Conservation (phyloP, 2,329 filamentous ascomycete species). For the Cadophora gregata region DNA sequence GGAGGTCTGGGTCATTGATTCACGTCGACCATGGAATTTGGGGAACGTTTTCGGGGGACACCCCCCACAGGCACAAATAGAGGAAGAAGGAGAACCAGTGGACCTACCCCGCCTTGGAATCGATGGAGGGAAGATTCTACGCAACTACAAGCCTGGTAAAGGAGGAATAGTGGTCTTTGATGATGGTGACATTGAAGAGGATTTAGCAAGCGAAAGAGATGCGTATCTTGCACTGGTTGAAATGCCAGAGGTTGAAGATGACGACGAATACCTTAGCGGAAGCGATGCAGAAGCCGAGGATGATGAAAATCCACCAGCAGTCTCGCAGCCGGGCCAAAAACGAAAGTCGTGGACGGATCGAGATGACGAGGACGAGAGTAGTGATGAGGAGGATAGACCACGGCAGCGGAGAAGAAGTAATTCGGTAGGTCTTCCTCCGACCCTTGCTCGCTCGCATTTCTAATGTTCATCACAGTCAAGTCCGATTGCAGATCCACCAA, state of each 20-base stretch:
- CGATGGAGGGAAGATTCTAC: slow-evolving; percentile 72
- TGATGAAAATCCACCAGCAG: slow-evolving; percentile 57
- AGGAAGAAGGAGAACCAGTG: slow-evolving; percentile 48
- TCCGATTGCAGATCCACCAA: slow-evolving; percentile 69
- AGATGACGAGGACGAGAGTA: slow-evolving; percentile 68
- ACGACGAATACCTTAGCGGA: slow-evolving; percentile 58
- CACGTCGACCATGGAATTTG: slow-evolving; percentile 92
- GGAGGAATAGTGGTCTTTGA: slow-evolving; percentile 95
- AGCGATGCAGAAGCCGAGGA: slow-evolving; percentile 60
- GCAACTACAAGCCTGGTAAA: slow-evolving; percentile 75
- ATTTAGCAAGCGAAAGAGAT: slow-evolving; percentile 73
- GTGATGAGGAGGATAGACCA: slow-evolving; percentile 76
- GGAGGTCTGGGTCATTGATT: slow-evolving; percentile 93
- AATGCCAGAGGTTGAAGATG: slow-evolving; percentile 82
- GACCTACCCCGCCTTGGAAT: slow-evolving; percentile 68
- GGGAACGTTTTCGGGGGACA: slow-evolving; percentile 88
- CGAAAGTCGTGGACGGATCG: slow-evolving; percentile 80
- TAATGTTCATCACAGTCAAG: slow-evolving; percentile 56
- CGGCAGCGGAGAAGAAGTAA: slow-evolving; percentile 85
- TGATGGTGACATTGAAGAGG: slow-evolving; percentile 92
- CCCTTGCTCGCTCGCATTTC: slow-evolving; percentile 22
- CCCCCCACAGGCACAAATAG: slow-evolving; percentile 54
- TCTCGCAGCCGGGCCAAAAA: slow-evolving; percentile 67
- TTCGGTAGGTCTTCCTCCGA: slow-evolving; percentile 63
- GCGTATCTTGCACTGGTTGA: slow-evolving; percentile 86